phyloP scores from a whole-genome alignment of 2,329 filamentous ascomycete genomes.

The Fusarium sp. region DNA sequence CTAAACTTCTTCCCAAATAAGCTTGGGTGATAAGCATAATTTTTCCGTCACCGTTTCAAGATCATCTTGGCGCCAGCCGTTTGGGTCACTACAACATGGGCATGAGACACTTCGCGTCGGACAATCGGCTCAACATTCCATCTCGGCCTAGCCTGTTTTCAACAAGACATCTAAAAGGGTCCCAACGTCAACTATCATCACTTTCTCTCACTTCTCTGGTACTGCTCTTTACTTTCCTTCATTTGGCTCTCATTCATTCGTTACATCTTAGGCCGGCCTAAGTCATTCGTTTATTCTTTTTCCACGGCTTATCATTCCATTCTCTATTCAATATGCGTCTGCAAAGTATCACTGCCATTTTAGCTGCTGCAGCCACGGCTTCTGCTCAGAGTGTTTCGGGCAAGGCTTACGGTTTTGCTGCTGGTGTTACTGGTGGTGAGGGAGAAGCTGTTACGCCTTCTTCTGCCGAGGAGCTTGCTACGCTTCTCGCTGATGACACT shows the following conservation, averaged over 20 bases:
- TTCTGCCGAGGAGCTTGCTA: conserved; percentile 54
- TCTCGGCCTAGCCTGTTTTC: not conserved
- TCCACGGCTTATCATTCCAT: not conserved
- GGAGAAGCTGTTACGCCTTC: conserved; percentile 54
- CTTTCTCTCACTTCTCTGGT: not conserved
- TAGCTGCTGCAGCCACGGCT: conserved; percentile 31
- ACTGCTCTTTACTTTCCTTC: not conserved
- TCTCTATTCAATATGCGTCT: not conserved
- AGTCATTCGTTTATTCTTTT: not conserved
- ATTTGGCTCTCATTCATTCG: not conserved
- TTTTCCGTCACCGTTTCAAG: not conserved
- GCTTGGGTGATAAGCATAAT: not conserved
- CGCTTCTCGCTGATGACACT: conserved; percentile 40
- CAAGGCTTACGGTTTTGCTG: conserved; percentile 43
- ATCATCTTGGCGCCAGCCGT: not conserved
- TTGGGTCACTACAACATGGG: not conserved
- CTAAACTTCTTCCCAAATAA: not conserved
- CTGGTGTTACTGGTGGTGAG: conserved; percentile 58
- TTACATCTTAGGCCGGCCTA: conserved; percentile 7
- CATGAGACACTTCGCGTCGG: not conserved
- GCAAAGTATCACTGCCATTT: conserved; percentile 1
- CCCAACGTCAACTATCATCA: not conserved
- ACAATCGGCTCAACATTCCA: not conserved
- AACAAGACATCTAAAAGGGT: not conserved
- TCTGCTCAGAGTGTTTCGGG: conserved; percentile 42